phyloP scores from a whole-genome alignment of 805 yeast species.

The Spathaspora sp. region DNA sequence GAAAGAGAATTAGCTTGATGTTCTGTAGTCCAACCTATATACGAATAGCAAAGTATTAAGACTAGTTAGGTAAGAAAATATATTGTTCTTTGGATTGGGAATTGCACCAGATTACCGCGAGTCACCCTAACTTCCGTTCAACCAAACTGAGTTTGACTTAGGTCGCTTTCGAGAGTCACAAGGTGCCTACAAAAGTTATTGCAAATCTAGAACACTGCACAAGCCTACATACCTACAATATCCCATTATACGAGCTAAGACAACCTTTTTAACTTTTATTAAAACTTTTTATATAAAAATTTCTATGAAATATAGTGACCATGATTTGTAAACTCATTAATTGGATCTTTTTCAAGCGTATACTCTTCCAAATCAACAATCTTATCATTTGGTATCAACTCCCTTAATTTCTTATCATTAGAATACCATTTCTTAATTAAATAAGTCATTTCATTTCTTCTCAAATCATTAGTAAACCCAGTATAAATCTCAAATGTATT shows the following conservation, averaged over 20 bases:
- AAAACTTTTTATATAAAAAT: neutral
- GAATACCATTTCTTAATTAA: constrained; percentile 66
- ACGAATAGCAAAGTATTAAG: too few species aligned
- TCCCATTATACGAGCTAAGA: neutral
- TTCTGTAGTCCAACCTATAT: too few species aligned
- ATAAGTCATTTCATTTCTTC: constrained; percentile 54
- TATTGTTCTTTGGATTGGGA: too few species aligned
- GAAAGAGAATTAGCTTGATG: too few species aligned
- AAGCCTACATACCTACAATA: neutral
- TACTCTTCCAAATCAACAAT: constrained; percentile 45
- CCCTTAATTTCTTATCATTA: constrained; percentile 60
- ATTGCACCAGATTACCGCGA: too few species aligned
- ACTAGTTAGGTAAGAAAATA: too few species aligned
- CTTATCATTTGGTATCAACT: constrained; percentile 45
- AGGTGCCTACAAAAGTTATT: too few species aligned
- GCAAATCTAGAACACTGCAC: too few species aligned
- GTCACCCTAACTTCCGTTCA: too few species aligned
- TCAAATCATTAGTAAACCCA: constrained; percentile 38
- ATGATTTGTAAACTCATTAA: constrained; percentile 25
- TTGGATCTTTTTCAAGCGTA: constrained; percentile 54
- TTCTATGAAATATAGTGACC: neutral
- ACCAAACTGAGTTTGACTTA: too few species aligned
- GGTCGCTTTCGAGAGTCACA: too few species aligned
- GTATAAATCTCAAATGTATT: constrained; percentile 49
- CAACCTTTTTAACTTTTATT: neutral